Base-by-base conservation (phyloP, 2,329 filamentous ascomycete genomes). In the Botryotinia narcissicola region DNA sequence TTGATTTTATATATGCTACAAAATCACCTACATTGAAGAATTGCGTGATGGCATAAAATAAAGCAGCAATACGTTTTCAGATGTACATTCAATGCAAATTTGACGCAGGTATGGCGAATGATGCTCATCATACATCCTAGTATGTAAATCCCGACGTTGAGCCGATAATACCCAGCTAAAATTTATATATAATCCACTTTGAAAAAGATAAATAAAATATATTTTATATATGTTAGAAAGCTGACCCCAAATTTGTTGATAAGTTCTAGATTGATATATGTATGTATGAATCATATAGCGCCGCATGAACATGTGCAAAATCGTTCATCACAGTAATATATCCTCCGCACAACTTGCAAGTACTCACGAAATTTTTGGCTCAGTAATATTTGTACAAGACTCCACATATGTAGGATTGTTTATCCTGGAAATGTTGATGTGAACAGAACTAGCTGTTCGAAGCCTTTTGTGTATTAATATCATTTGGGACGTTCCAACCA, bases 71-170 rank as follows among this genome's bases (percentile, higher is more conserved):
- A 12, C 16, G n/a, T 51, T 18, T 37, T 37, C 12, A 46, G 14
- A 67, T 20, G 9, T 10, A 16, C 8, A n/a, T 37, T 42, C 44
- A 40, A n/a, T 46, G 62, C 62, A 32, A 67, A 67, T 67, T 67
- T 51, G 63, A 67, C 14, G 32, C 32, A 40, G 44, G 22, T 67
- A 67, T 67, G 32, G 63, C 32, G 63, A 37, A 67, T 67, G 22
- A 67, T 51, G 44, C 44, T 46, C 29, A n/a, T n/a, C 42, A 48
- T 66, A 10, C 16, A 66, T 48, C 29, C 32, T 51, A 0, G 22
- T 20, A 29, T 7, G 44, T 51, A 51, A 67, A 67, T 51, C 12
- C 63, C 25, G 32, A 66, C 9, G 10, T 67, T 67, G 64, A 40
- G 12, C 64, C 62, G 35, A 67, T 29, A 25, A 25, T 61, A 61